Base-by-base conservation (phyloP, 352 stramenopile genomes). In the Phytophthora sansomeana region DNA sequence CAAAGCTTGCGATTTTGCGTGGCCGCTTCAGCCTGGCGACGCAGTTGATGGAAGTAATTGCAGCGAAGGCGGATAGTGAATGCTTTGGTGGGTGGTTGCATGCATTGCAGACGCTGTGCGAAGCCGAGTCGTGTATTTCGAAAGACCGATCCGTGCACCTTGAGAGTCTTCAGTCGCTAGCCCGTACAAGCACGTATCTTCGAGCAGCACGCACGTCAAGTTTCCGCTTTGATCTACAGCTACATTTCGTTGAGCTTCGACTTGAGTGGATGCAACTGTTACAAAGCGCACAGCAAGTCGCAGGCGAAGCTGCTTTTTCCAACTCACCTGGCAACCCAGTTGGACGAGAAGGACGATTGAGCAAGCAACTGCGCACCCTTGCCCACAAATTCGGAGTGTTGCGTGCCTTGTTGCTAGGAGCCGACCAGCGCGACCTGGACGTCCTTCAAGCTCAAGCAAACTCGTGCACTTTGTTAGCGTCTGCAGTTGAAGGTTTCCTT, bases 61-160 rank as follows among this genome's bases (percentile, higher is more conserved):
- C 66, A 13, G 49, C 36, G 5, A 63, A 52, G 13, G 24, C 61
- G 10, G 75, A 83, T 19, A 75, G 72, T 24, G 77, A 86, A 42
- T 80, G 66, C 39, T 85, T 81, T 71, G 75, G 77, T 21, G 69
- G 77, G 9, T 89, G 80, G 80, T 24, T 89, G 7, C 50, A 68
- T 26, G 77, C 73, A 17, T 51, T 89, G 16, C 41, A 58, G 8
- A 70, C 44, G 1, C 41, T 84, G 35, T 76, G 67, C 50, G 50
- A 80, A 63, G 69, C 77, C 5, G 75, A 81, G 50, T 70, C 58
- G 13, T 46, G 55, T n/a, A 61, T 84, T 43, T 35, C 39, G 39
- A 58, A 14, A 24, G 58, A 71, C n/a, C 46, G 35, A 26, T 58
- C 30, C 19, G 67, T 78, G 4, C 63, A 70, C 0, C 36, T 84